These are phyloP conservation scores for Colletotrichum neosansevieriae DNA, from an alignment of 2,329 filamentous ascomycete species.

Conservation along the genomic window DNA sequence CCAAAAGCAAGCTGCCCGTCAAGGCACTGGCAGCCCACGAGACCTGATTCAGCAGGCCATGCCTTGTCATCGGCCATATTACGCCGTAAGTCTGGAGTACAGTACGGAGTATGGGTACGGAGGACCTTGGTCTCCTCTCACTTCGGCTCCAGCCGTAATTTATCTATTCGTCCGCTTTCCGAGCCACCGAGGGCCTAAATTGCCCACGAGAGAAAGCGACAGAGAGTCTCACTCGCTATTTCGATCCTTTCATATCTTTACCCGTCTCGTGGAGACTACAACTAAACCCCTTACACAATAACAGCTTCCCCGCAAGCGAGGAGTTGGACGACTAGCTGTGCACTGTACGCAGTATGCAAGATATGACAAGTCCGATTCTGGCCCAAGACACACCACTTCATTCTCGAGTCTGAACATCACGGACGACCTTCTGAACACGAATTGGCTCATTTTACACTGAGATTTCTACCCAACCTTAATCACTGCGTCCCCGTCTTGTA, in stretches of 20 bases:
- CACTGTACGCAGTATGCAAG: too few species aligned
- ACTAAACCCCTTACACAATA: neutral
- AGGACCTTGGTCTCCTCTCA: slow-evolving; percentile 8
- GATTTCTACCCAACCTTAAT: neutral
- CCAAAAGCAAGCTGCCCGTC: slow-evolving; percentile 6
- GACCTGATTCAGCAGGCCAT: neutral
- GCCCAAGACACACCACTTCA: too few species aligned
- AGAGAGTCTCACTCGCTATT: slow-evolving; percentile 5
- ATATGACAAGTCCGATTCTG: too few species aligned
- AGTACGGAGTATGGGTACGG: neutral
- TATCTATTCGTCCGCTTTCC: slow-evolving; percentile 4
- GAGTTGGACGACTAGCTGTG: too few species aligned
- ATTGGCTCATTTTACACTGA: neutral
- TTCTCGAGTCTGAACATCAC: neutral
- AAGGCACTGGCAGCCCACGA: slow-evolving; percentile 5
- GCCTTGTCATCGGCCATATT: neutral
- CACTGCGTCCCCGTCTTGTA: neutral
- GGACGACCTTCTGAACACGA: neutral
- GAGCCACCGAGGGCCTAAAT: slow-evolving; percentile 2
- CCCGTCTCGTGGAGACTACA: neutral
- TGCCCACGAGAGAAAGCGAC: neutral
- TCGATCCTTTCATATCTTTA: neutral
- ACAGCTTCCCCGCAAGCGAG: neutral
- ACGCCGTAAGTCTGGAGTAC: slow-evolving; percentile 11
- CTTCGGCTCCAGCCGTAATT: slow-evolving; percentile 14